Conservation (phyloP, 2,329 filamentous ascomycete species). For the Pseudopithomyces maydicus region DNA sequence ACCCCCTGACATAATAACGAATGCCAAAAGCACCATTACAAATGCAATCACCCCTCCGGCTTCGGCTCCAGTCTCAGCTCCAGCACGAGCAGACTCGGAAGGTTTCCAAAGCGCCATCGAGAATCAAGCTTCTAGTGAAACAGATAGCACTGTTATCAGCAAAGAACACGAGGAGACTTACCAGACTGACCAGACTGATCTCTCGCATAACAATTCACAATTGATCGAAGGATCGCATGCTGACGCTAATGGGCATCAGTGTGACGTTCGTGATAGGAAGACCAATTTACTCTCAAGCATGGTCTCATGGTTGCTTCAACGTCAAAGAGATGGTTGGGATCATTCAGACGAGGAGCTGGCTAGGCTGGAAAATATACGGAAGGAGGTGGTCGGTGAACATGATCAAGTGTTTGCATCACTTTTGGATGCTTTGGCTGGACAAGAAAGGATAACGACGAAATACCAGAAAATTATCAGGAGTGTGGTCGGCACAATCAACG, state of each 20-base stretch:
- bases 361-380: background rate
- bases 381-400: background rate
- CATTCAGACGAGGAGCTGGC: background rate
- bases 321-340: slow-evolving; percentile 5
- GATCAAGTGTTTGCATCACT: slow-evolving; percentile 5
- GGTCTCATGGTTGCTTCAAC: background rate
- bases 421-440: background rate
- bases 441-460: slow-evolving; percentile 3
- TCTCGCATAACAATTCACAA: slow-evolving; percentile 1
- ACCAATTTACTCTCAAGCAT: slow-evolving; percentile 2
- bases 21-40: background rate
- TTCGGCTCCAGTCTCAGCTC: background rate
- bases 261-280: background rate
- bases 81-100: background rate
- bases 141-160: background rate
- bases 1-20: background rate
- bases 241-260: background rate
- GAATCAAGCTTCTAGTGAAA: slow-evolving; percentile 4
- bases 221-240: background rate
- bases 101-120: background rate
- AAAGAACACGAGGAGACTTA: background rate
- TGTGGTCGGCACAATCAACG: background rate
- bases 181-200: slow-evolving; percentile 2
- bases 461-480: slow-evolving; percentile 1
- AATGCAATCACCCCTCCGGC: background rate